phyloP scores from a whole-genome alignment of 1,139 yeast genomes.

The Taphrina deformans region DNA sequence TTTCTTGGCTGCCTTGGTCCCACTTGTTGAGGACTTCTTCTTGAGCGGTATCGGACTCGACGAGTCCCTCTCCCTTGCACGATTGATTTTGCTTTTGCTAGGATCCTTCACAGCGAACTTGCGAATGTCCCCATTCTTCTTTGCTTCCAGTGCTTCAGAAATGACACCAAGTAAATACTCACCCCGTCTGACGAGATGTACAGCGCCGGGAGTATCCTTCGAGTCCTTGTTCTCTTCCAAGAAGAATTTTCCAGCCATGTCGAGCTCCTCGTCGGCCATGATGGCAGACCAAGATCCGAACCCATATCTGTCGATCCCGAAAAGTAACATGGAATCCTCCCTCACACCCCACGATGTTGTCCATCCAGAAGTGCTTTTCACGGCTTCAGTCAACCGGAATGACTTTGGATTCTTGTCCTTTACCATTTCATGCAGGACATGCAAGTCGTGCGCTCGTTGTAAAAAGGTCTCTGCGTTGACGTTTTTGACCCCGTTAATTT shows the following conservation, averaged over 20 bases:
- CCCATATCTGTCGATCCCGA: slow-evolving; percentile 90
- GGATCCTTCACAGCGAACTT: slow-evolving; percentile 18
- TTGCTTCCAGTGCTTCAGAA: slow-evolving; percentile 48
- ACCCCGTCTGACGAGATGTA: slow-evolving; percentile 89
- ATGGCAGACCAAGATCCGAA: slow-evolving; percentile 95
- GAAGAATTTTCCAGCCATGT: slow-evolving; percentile 78
- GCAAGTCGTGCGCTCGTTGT: slow-evolving; percentile 80
- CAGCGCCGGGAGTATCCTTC: slow-evolving; percentile 77
- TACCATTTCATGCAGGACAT: slow-evolving; percentile 57
- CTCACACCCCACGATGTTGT: slow-evolving; percentile 76
- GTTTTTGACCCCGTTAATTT: slow-evolving; percentile 82
- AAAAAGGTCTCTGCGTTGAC: slow-evolving; percentile 86
- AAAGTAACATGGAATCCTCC: slow-evolving; percentile 82
- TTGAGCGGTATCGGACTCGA: slow-evolving; percentile 25
- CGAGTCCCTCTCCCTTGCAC: slow-evolving; percentile 18
- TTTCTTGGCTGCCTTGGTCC: background rate
- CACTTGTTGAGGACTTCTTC: background rate
- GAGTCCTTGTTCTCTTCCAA: slow-evolving; percentile 54
- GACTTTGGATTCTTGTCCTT: slow-evolving; percentile 59
- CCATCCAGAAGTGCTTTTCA: slow-evolving; percentile 91
- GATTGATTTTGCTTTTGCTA: slow-evolving; percentile 4
- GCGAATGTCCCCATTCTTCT: slow-evolving; percentile 27
- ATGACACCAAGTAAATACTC: slow-evolving; percentile 78
- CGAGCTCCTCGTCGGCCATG: slow-evolving; percentile 90
- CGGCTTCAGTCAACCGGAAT: slow-evolving; percentile 60